A percentile compares a stretch with the other conserved stretches of the same genome.
Evolutionary conservation across 164 flowering plant genomes (phyloP).

Genomic region (Magnolia kwangsiensis): DNA sequence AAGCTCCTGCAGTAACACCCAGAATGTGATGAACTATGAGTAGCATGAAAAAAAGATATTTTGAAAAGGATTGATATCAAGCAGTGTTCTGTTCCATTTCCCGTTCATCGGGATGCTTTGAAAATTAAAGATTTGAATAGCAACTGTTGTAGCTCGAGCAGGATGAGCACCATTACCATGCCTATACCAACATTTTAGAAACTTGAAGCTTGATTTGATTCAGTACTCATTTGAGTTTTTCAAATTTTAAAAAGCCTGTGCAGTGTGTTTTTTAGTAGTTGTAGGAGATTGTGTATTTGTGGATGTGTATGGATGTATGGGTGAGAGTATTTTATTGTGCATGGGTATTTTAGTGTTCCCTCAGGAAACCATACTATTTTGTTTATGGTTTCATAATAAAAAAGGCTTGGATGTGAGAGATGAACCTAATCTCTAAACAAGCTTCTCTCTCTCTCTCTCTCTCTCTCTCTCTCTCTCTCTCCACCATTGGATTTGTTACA

Average conservation of each 20-base stretch:
- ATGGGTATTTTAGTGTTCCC: too few relatives aligned
- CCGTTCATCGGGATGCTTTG: background rate
- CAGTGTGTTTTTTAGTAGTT: background rate
- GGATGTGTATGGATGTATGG: background rate
- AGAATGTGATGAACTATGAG: background rate
- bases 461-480: too few relatives aligned
- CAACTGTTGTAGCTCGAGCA: background rate
- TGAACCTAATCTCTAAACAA: too few relatives aligned
- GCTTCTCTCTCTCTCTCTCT: too few relatives aligned
- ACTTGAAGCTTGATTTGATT: background rate
- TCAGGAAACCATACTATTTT: too few relatives aligned
- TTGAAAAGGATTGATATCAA: background rate
- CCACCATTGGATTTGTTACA: too few relatives aligned
- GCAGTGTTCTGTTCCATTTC: background rate
- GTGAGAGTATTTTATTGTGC: background rate
- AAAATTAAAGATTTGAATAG: background rate
- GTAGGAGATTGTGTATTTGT: background rate
- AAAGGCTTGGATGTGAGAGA: too few relatives aligned
- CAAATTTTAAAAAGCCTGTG: background rate
- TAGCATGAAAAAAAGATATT: background rate
- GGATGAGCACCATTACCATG: background rate
- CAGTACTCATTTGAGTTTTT: background rate
- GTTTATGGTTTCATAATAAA: too few relatives aligned
- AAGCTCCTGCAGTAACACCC: constrained; percentile 54
- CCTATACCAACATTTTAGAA: background rate